Conservation (phyloP, 2,329 filamentous ascomycete genomes). For the Onygenales sp. region DNA sequence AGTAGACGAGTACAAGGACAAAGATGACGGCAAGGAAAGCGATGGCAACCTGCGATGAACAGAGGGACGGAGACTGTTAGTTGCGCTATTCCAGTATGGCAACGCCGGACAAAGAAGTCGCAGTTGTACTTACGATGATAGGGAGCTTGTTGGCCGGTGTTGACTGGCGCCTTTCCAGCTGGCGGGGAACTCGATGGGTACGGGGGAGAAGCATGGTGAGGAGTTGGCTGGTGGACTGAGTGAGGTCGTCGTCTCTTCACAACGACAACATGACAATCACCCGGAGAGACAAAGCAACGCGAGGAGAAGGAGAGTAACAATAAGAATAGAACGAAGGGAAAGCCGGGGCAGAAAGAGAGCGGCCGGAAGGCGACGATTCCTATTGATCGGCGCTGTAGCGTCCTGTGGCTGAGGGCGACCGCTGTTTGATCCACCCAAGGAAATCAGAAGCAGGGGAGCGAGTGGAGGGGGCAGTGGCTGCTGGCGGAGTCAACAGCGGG, state of each 20-base stretch:
- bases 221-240: neutral
- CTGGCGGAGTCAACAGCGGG: no score
- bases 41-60: constrained; percentile 13
- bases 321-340: neutral
- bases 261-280: neutral
- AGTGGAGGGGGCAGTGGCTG: no score
- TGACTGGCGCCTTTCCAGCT: neutral
- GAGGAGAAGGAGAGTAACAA: neutral
- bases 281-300: neutral
- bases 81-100: no score
- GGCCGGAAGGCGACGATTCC: no score
- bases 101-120: neutral
- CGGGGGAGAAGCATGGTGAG: neutral
- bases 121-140: neutral
- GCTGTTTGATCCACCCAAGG: no score
- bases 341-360: no score
- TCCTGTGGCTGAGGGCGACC: no score
- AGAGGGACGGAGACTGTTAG: neutral
- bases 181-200: neutral
- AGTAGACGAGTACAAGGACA: constrained; percentile 20
- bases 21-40: constrained; percentile 23
- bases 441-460: no score
- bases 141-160: neutral
- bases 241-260: neutral
- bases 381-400: no score